Base-by-base conservation (phyloP, 768 basidiomycete species). In the Mycena olivaceomarginata region DNA sequence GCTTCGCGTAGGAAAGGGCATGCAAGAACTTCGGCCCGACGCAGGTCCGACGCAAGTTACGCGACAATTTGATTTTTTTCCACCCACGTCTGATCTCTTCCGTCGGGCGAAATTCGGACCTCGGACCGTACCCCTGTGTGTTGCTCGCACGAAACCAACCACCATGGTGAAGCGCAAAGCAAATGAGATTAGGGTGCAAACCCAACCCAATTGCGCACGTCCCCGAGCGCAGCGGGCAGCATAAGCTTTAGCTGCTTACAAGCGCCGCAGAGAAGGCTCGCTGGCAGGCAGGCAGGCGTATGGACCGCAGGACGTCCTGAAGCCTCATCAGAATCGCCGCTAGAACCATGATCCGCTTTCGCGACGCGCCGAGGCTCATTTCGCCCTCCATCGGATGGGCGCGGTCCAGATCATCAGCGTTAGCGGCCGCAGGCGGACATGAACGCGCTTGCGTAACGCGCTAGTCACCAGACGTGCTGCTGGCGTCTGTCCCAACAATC, bases 1-100 rank as follows among this genome's bases (percentile, higher is more conserved):
- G 70, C 70, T 72, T 72, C 70, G 70, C 70, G 70, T 64, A 51
- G 48, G 43, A 43, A 70, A 31, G 20, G 56, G 22, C 5, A 57
- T 13, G 25, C 18, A 37, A 18, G 15, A 39, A 20, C 39, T 65
- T 57, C 71, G 71, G 71, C 71, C 71, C 71, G 71, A 72, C 63
- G 48, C 40, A 20, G 41, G 57, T 62, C 69, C 57, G 69, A 60
- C 43, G 18, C n/a, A n/a, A 40, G 7, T 46, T 62, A 62, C 69
- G 69, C 59, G 31, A 70, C 45, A 45, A 45, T 60, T 70, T 59
- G 68, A 57, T 22, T 59, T 69, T 25, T 59, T 22, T 15, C 18
- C 25, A 41, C 20, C 11, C n/a, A 13, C 56, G 43, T 63, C 70
- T 71, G 70, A 71, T 71, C 11, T 18, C 63, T 22, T 59, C 13